Base-by-base conservation (phyloP, 306 rosid species). In the Sphenostylis stenocarpa region DNA sequence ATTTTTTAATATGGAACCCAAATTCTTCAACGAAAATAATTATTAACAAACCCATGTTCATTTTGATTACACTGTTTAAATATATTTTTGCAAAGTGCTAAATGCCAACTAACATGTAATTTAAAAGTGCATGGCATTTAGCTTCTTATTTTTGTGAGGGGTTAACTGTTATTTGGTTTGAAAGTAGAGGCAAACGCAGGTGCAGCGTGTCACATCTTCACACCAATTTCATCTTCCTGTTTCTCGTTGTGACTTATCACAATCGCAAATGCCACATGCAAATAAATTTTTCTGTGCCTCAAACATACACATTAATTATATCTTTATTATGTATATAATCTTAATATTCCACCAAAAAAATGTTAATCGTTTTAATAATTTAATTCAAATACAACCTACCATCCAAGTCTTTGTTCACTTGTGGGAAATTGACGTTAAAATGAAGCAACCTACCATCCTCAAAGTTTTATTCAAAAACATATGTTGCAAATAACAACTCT, bases 101-200 rank as follows among this genome's bases (percentile, higher is more conserved):
- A 33, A n/a, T 33, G 8, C 24, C 10, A 34, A 62, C 68, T 7
- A 34, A 6, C 23, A 6, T 29, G 21, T 29, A 15, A 60, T 60
- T 28, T 60, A 44, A 24, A 44, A 68, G 4, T 3, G 2, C 4
- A 24, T 47, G 41, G 4, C 17, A 28, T 0, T 16, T 45, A 68
- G 36, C 29, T 33, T 29, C 11, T 63, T 64, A 19, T 53, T 53
- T 55, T 21, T 44, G 7, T 56, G 72, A 75, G 77, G 36, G 65
- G 84, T 61, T 44, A 57, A 74, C 7, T 57, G 84, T 38, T 34
- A 67, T 68, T 74, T 52, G 38, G 39, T 47, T 75, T 13, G 36
- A 49, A 52, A 17, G 57, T 47, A 75, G 67, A 81, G 84, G 66
- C 58, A 75, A 60, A 81, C 80, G 66, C 58, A n/a, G n/a, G 29